Base-by-base conservation (phyloP, 176 grass and related monocot species). In the Lolium rigidum region DNA sequence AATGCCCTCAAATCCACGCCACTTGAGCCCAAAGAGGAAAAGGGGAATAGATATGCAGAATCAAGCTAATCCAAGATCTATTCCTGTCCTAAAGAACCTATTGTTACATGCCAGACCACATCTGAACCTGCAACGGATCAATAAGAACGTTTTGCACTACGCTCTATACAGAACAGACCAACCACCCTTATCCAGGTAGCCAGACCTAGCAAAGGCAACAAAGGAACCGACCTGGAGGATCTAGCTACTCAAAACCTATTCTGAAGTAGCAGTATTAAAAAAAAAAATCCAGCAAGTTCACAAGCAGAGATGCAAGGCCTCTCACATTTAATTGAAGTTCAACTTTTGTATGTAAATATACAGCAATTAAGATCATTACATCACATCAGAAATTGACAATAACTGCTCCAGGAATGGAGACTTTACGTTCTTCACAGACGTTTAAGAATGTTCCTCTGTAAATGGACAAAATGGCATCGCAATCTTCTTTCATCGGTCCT, bases 281-380 rank as follows among this genome's bases (percentile, higher is more conserved):
- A 39, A 38, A 39, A 7, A 58, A 39, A 21, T 38, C 18, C 28
- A 77, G 22, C 7, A 38, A 58, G 20, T 58, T 56, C 16, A 56
- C 50, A 38, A 50, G 35, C 54, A 21, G 10, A 77, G 17, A 77
- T n/a, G 75, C 51, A 39, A 57, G 9, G 17, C 54, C 10, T 20
- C n/a, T n/a, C n/a, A n/a, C 75, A 77, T 7, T 58, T 39, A 7
- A 37, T 43, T 13, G 0, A 22, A 73, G 17, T 78, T 59, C 35
- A 59, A 78, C 31, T 41, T 21, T 38, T 77, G 9, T 77, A 77
- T 37, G 50, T 12, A 55, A 56, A 56, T 56, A 77, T n/a, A 18
- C 31, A 78, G 31, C 52, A 41, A 41, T 59, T 18, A 5, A 58
- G 28, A 58, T 41, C 52, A 39, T 78, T 78, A 12, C 28, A 58